A percentile compares a stretch with the other conserved stretches of the same genome.
phyloP scores from a whole-genome alignment of 805 yeast species.

The Suhomyces prunicola region DNA sequence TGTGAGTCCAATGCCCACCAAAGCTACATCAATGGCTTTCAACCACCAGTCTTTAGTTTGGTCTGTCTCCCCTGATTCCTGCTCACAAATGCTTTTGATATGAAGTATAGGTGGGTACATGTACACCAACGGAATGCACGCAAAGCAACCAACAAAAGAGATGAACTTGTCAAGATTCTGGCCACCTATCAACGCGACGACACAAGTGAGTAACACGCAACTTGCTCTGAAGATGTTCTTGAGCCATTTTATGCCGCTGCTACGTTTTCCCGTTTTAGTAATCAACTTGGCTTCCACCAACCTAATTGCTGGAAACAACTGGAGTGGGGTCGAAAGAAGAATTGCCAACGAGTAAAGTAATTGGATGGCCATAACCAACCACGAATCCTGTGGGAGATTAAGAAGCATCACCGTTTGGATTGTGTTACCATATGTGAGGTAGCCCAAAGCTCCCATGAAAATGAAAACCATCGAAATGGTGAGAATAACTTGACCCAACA shows the following conservation, averaged over 20 bases:
- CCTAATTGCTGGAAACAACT: conserved; percentile 74
- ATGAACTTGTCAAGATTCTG: conserved; percentile 69
- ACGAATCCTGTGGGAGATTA: conserved; percentile 67
- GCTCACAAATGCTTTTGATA: conserved; percentile 46
- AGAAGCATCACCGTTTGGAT: conserved; percentile 67
- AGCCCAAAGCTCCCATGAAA: conserved; percentile 64
- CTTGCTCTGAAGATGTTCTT: conserved; percentile 57
- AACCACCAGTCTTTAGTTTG: conserved; percentile 32
- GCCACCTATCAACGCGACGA: conserved; percentile 66
- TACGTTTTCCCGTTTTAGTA: conserved; percentile 52
- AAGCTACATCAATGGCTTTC: conserved; percentile 44
- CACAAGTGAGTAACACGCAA: conserved; percentile 53
- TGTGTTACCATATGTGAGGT: conserved; percentile 61
- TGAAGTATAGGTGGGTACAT: conserved; percentile 83
- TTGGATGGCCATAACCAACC: conserved; percentile 61
- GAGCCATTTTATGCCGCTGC: conserved; percentile 56
- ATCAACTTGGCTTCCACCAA: conserved; percentile 65
- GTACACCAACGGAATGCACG: conserved; percentile 81
- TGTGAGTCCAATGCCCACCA: conserved; percentile 54
- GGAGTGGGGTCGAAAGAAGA: conserved; percentile 75
- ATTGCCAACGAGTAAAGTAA: conserved; percentile 72
- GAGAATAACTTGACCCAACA: conserved; percentile 55
- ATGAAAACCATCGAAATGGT: conserved; percentile 64
- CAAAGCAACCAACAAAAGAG: conserved; percentile 79
- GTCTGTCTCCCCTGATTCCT: conserved; percentile 14